phyloP scores from a whole-genome alignment of 2,329 filamentous ascomycete genomes.

The Thelonectria olida region DNA sequence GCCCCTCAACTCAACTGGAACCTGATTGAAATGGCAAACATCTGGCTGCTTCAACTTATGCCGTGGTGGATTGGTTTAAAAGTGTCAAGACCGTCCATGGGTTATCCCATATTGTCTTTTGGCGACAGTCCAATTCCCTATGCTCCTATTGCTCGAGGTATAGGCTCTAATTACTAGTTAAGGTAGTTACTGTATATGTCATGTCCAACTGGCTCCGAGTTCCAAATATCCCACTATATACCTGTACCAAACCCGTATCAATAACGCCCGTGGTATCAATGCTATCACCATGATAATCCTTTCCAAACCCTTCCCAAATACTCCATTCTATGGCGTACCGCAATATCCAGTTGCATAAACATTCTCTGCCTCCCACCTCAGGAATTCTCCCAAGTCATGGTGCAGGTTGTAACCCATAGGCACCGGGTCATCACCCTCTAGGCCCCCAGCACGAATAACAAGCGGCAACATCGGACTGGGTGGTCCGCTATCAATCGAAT shows the following conservation, averaged over 20 bases:
- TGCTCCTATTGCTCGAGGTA: too few species aligned
- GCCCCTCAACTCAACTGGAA: too few species aligned
- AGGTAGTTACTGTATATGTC: too few species aligned
- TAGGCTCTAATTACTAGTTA: too few species aligned
- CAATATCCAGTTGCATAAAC: constrained; percentile 49
- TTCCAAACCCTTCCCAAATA: neutral
- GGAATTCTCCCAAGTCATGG: constrained; percentile 67
- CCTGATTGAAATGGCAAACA: too few species aligned
- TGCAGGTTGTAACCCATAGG: constrained; percentile 70
- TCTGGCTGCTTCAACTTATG: too few species aligned
- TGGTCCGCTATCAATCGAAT: constrained; percentile 52
- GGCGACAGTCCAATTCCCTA: too few species aligned
- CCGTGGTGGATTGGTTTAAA: too few species aligned
- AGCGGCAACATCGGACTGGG: constrained; percentile 60
- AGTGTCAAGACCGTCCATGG: too few species aligned
- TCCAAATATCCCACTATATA: too few species aligned
- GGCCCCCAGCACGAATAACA: constrained; percentile 52
- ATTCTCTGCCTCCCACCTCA: constrained; percentile 65
- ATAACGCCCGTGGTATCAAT: neutral
- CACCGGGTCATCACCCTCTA: constrained; percentile 48
- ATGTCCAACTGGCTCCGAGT: too few species aligned
- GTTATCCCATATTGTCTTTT: too few species aligned
- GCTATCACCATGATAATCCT: neutral
- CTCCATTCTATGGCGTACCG: constrained; percentile 20
- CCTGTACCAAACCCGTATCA: neutral